These are phyloP conservation scores for Aspergillus candidus DNA, from an alignment of 2,329 filamentous ascomycete genomes.

Conservation along the genomic window DNA sequence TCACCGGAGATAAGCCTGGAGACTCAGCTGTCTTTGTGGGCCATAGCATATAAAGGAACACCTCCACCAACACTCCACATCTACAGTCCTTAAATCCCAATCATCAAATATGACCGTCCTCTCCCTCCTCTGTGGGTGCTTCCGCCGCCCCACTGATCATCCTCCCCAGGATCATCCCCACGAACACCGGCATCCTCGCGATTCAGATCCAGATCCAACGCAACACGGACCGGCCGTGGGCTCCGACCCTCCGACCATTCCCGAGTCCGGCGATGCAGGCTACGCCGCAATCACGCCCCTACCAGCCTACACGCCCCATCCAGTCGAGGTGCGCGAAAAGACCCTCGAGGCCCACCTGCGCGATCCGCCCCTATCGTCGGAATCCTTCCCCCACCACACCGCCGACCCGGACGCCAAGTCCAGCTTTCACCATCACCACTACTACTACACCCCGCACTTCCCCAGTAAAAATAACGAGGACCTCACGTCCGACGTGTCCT, in stretches of 20 bases:
- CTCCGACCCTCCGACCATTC: not conserved
- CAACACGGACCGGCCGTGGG: not conserved
- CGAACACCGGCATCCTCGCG: not conserved
- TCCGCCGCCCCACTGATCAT: no score
- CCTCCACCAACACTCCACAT: no score
- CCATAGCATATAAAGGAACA: no score
- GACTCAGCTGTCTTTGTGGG: no score
- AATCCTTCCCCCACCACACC: slow-evolving; percentile 5
- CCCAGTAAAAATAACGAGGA: slow-evolving; percentile 16
- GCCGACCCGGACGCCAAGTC: slow-evolving; percentile 26
- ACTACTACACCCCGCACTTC: slow-evolving; percentile 5
- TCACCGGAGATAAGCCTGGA: no score
- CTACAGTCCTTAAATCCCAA: no score
- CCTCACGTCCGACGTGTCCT: slow-evolving; percentile 34
- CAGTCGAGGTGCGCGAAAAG: slow-evolving; percentile 35
- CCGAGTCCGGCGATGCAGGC: slow-evolving; percentile 16
- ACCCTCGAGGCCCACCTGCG: slow-evolving; percentile 31
- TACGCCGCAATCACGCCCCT: slow-evolving; percentile 32
- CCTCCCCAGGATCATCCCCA: no score
- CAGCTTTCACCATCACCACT: slow-evolving; percentile 16
- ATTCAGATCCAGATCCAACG: not conserved
- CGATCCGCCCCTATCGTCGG: slow-evolving; percentile 25
- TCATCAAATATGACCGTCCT: no score
- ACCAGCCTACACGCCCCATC: slow-evolving; percentile 37
- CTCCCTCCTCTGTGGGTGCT: no score